Conservation (phyloP, 345 rosid genomes). For the Arabidopsis suecica region DNA sequence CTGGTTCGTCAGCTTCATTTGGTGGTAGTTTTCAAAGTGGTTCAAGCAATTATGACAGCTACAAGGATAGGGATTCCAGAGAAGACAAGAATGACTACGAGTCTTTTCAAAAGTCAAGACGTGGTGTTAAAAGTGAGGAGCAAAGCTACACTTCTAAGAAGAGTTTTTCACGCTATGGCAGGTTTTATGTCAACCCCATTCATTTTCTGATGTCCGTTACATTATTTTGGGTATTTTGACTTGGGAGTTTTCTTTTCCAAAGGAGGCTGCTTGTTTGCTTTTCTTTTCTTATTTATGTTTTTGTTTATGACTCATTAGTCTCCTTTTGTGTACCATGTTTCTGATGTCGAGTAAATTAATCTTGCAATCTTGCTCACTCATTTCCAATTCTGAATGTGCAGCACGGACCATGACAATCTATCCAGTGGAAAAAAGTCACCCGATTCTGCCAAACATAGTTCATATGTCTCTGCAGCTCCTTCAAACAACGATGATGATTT, state of each 20-base stretch:
- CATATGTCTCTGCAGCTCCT: constrained; percentile 48
- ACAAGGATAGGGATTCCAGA: constrained; percentile 53
- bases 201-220: constrained; percentile 17
- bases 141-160: constrained; percentile 51
- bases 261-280: constrained; percentile 12
- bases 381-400: constrained; percentile 48
- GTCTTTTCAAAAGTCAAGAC: constrained; percentile 59
- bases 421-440: constrained; percentile 54
- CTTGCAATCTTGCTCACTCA: constrained; percentile 27
- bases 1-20: constrained; percentile 70
- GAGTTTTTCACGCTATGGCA: constrained; percentile 54
- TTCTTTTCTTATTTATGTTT: not conserved
- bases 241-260: not conserved
- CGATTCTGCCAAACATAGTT: constrained; percentile 49
- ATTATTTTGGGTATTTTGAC: not conserved
- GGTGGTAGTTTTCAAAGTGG: constrained; percentile 63
- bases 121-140: constrained; percentile 50
- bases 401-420: constrained; percentile 62
- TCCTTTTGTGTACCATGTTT: not conserved
- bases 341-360: not conserved
- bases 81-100: constrained; percentile 62
- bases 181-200: constrained; percentile 51
- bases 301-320: constrained; percentile 16
- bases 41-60: constrained; percentile 60
- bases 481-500: constrained; percentile 65